Base-by-base conservation (phyloP, 768 basidiomycete species). In the Pleurotus citrinopileatus region DNA sequence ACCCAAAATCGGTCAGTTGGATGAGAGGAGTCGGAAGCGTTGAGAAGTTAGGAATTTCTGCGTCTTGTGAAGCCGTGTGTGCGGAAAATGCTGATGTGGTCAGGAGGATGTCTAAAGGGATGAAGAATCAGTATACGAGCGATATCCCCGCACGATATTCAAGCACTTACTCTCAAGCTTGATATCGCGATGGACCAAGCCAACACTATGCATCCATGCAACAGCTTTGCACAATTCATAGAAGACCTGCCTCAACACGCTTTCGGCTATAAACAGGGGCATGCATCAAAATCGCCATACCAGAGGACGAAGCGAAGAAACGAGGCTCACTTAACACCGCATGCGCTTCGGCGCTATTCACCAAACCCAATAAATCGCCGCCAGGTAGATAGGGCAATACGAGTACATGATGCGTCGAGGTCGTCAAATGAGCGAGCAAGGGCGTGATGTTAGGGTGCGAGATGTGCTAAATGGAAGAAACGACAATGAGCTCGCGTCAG, bases 141-240 rank as follows among this genome's bases (percentile, higher is more conserved):
- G 17, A 37, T n/a, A n/a, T n/a, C n/a, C n/a, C n/a, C 22, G 28
- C 20, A 15, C 19, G 19, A 25, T 36, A n/a, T 20, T 60, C 83
- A 83, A 45, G 5, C 3, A 71, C 82, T 43, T 55, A 85, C 84
- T 86, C 67, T 87, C 86, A n/a, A 87, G 82, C 71, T 96, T 96
- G 71, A 96, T 84, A 69, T 95, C 94, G 3, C 94, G 79, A 67
- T 96, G 94, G 1, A 96, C 92, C 36, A 94, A 76, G 1, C 85
- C 86, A 12, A 89, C 87, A 34, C 81, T 75, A 62, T 96, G 93
- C 82, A 96, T 85, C 90, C 91, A 96, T 4, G 82, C 84, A 0
- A 94, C 87, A 4, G 86, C 92, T 29, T 79, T 78, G 55, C 80
- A 83, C 3, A 96, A 74, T 67, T 94, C 94, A 28, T 75, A 74